Conservation (phyloP, 148 eudicot genomes). For the Rhododendron molle region DNA sequence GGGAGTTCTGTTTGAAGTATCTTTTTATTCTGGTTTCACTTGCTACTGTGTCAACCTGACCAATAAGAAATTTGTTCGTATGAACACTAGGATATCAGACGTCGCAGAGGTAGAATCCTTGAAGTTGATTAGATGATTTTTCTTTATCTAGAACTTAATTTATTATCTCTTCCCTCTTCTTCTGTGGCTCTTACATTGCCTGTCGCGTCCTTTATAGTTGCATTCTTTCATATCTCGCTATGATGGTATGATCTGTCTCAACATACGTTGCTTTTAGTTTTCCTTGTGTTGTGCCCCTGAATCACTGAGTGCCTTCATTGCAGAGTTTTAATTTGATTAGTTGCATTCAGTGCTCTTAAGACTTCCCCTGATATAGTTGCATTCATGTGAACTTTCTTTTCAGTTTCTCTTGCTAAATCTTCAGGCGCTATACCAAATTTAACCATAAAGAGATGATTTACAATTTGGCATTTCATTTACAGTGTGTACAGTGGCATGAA, state of each 20-base stretch:
- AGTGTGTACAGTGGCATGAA: slow-evolving; percentile 98
- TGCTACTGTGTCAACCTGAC: neutral
- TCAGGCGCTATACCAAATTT: neutral
- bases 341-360: neutral
- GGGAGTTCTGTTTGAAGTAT: neutral
- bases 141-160: neutral
- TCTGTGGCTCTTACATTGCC: neutral
- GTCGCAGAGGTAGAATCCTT: neutral
- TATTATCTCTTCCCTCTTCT: neutral
- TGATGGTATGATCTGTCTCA: neutral
- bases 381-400: neutral
- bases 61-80: neutral
- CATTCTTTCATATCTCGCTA: neutral
- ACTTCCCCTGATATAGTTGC: neutral
- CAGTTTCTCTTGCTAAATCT: neutral
- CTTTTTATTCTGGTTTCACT: neutral
- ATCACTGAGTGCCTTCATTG: neutral
- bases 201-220: neutral
- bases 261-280: neutral
- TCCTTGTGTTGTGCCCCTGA: neutral
- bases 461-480: slow-evolving; percentile 5
- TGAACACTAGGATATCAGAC: neutral
- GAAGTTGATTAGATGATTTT: neutral
- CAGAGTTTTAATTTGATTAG: neutral
- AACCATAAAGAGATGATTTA: neutral